Evolutionary conservation across 176 grass and related monocot species (phyloP).

Genomic region (Melocanna baccifera): DNA sequence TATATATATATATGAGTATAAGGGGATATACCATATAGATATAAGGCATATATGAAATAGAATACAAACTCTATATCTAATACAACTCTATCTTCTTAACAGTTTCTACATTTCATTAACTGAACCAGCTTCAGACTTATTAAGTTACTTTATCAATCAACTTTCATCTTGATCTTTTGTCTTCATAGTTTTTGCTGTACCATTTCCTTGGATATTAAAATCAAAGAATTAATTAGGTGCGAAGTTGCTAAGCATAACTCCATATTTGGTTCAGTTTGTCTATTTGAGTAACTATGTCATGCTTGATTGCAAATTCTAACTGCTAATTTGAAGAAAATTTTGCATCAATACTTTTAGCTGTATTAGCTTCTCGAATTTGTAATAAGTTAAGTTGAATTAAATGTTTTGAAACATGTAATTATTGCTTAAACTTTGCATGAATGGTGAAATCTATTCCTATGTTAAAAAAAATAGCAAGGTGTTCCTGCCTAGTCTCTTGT

Average conservation of each 20-base stretch:
- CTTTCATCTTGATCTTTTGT: not conserved
- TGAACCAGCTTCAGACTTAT: not conserved
- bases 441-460: not conserved
- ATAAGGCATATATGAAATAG: no score
- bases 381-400: not conserved
- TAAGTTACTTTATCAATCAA: not conserved
- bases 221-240: not conserved
- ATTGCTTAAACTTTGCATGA: not conserved
- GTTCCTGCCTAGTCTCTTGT: not conserved
- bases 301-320: conserved; percentile 9
- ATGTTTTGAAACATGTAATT: not conserved
- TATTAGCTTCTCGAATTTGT: conserved; percentile 17
- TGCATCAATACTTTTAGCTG: not conserved
- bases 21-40: no score
- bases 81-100: no score
- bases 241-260: not conserved
- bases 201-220: conserved; percentile 14
- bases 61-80: no score
- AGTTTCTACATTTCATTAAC: not conserved
- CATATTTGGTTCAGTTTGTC: not conserved
- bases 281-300: not conserved
- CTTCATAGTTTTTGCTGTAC: not conserved
- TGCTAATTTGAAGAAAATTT: not conserved
- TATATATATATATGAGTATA: no score
- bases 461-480: conserved; percentile 14